Evolutionary conservation across 2,329 filamentous ascomycete species (phyloP).

Genomic region (Colletotrichum aenigma): DNA sequence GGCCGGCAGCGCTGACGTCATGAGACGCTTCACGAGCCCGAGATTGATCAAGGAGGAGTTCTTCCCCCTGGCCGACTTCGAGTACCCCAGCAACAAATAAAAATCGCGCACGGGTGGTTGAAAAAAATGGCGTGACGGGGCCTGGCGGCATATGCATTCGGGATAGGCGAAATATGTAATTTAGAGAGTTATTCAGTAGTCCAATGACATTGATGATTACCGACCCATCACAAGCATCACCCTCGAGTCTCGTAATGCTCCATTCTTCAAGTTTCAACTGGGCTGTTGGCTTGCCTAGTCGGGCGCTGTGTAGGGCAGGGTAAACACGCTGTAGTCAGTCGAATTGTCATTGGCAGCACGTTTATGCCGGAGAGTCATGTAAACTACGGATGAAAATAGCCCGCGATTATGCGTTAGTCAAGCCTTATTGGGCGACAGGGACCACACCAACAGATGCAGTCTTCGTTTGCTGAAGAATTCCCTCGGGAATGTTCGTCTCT

Average conservation of each 20-base stretch:
- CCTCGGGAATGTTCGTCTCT: neutral
- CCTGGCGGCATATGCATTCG: neutral
- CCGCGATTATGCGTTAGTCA: neutral
- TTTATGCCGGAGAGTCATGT: neutral
- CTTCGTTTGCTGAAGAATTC: neutral
- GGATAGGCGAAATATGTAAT: neutral
- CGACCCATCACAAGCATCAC: neutral
- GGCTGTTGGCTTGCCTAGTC: neutral
- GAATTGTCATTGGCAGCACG: neutral
- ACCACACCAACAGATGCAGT: neutral
- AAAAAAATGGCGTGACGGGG: neutral
- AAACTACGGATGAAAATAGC: neutral
- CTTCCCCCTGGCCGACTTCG: constrained; percentile 31
- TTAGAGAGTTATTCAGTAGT: neutral
- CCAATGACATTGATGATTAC: neutral
- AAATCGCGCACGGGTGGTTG: neutral
- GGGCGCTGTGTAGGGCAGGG: neutral
- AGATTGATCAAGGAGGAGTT: constrained; percentile 58
- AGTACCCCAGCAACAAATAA: constrained; percentile 53
- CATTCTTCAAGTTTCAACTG: neutral
- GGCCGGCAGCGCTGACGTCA: constrained; percentile 54
- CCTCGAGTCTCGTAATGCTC: neutral
- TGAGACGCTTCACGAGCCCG: constrained; percentile 55
- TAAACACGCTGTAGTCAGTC: neutral
- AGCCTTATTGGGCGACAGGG: neutral